Conservation (phyloP, 768 basidiomycete genomes). For the Dendrothele bispora region DNA sequence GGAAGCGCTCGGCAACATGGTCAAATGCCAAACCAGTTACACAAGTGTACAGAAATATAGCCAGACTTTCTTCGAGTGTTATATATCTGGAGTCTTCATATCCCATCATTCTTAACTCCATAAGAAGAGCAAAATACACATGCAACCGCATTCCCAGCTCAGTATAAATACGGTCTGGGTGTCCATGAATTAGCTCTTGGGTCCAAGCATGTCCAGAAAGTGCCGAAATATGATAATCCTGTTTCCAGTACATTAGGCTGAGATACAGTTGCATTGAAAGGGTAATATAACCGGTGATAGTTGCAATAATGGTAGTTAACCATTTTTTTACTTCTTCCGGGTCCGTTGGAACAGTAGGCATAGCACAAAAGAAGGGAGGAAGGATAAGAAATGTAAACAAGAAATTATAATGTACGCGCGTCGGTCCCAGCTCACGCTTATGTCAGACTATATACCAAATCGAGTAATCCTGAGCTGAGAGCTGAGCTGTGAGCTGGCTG, state of each 20-base stretch:
- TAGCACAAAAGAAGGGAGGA: background rate
- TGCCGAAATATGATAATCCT: slow-evolving; percentile 20
- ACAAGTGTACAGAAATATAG: slow-evolving; percentile 18
- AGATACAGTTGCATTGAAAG: slow-evolving; percentile 4
- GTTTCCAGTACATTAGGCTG: slow-evolving; percentile 9
- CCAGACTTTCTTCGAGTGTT: slow-evolving; percentile 13
- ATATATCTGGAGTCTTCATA: slow-evolving; percentile 8
- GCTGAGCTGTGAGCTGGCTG: too few relatives aligned
- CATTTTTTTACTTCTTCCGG: background rate
- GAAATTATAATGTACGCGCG: too few relatives aligned
- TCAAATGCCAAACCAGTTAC: slow-evolving; percentile 17
- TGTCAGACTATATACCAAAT: too few relatives aligned
- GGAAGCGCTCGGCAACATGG: slow-evolving; percentile 22
- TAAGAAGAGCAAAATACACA: slow-evolving; percentile 18
- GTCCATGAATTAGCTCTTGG: slow-evolving; percentile 19
- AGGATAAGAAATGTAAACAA: too few relatives aligned
- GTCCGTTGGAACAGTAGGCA: background rate
- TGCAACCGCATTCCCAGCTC: slow-evolving; percentile 19
- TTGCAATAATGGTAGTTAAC: background rate
- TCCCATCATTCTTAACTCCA: slow-evolving; percentile 7
- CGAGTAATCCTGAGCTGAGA: too few relatives aligned
- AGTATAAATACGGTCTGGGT: slow-evolving; percentile 19
- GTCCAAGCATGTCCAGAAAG: slow-evolving; percentile 22
- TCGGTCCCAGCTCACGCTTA: too few relatives aligned
- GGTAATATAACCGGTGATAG: background rate